Evolutionary conservation across 495 filamentous ascomycete species (phyloP).

Genomic region (Podospora pseudopauciseta): DNA sequence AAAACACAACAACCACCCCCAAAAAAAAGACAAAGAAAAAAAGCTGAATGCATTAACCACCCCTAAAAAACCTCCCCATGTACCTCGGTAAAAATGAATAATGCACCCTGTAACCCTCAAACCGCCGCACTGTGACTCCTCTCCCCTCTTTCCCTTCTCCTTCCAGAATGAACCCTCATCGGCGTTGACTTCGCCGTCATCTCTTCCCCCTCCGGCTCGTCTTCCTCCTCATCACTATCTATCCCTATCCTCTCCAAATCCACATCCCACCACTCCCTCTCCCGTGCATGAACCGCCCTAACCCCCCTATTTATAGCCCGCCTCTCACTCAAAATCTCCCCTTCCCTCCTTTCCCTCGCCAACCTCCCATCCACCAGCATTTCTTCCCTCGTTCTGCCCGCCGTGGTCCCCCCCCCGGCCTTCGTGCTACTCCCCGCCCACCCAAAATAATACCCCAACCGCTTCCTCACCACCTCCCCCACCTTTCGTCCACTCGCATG

Average conservation of each 20-base stretch:
- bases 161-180: not conserved
- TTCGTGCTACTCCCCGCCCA: slow-evolving; percentile 19
- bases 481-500: slow-evolving; percentile 41
- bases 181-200: not conserved
- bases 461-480: not conserved
- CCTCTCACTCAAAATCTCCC: slow-evolving; percentile 32
- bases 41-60: not conserved
- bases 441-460: slow-evolving; percentile 39
- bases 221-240: slow-evolving; percentile 10
- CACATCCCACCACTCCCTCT: slow-evolving; percentile 27
- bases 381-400: slow-evolving; percentile 44
- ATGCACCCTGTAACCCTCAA: not conserved
- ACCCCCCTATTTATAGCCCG: slow-evolving; percentile 5
- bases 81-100: too few relatives aligned
- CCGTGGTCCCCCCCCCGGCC: slow-evolving; percentile 14
- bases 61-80: too few relatives aligned
- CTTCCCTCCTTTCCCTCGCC: slow-evolving; percentile 41
- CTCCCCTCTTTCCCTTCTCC: too few relatives aligned
- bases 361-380: slow-evolving; percentile 42
- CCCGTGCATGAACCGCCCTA: not conserved
- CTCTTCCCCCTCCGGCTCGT: not conserved
- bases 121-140: not conserved
- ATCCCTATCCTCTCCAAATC: slow-evolving; percentile 12
- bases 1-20: not conserved
- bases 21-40: not conserved